Base-by-base conservation (phyloP, 1,139 yeast species). In the Blastobotrys serpentis region DNA sequence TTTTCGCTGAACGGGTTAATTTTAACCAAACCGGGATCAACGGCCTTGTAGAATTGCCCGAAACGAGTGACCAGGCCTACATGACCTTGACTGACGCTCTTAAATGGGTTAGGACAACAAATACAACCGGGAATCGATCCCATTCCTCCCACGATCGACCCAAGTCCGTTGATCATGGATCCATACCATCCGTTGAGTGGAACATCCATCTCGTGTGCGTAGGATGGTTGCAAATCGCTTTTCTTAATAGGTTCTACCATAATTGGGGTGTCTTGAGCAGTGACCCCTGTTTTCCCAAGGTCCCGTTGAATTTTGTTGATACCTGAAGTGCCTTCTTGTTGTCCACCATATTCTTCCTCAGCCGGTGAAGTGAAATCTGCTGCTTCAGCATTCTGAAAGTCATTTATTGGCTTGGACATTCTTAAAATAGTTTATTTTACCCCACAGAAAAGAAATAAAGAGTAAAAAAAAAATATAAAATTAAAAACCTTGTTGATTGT, bases 31-130 rank as follows among this genome's bases (percentile, higher is more conserved):
- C 90, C 90, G 2, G 89, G 88, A 62, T 83, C 89, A 34, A 79
- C 84, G 5, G 83, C 73, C 63, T 82, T 72, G 51, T 83, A 73
- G 56, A 83, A 73, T 47, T 84, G 82, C 59, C 90, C 90, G 63
- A 82, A 84, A 40, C 78, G 75, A 49, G 84, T 84, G 42, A 84
- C 75, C 52, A 84, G 71, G 13, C 89, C 90, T 49, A 84, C 88
- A 52, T 78, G 73, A 62, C 90, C 90, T 66, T 83, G 87, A 39
- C 75, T 68, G 38, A 84, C 86, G 42, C 74, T 71, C 60, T 75
- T 71, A 69, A 79, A 83, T 7, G 88, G 88, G 59, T 81, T 82
- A 25, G 76, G 66, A 54, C 71, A 72, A 62, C 86, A 81, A 49
- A 75, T 61, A 59, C 78, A 81, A 58, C 84, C 77, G 50, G 84